These are phyloP conservation scores for Cladophialophora carrionii DNA, from an alignment of 2,329 filamentous ascomycete genomes.

Conservation along the genomic window DNA sequence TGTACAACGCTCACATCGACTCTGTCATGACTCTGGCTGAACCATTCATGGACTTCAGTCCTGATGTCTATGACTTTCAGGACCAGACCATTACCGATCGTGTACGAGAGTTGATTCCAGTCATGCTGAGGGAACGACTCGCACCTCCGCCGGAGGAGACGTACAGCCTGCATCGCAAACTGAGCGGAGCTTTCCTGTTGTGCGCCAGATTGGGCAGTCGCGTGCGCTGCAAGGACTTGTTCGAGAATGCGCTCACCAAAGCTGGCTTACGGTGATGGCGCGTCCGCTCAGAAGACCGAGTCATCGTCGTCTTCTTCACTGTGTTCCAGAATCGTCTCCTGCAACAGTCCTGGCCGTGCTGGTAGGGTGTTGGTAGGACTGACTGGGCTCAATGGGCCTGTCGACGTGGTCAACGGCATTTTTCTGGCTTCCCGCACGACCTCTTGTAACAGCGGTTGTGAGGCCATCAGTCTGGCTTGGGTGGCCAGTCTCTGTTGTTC, in stretches of 20 bases:
- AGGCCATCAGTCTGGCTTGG: constrained; percentile 33
- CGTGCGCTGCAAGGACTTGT: constrained; percentile 80
- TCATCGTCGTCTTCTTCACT: constrained; percentile 37
- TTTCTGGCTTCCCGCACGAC: constrained; percentile 32
- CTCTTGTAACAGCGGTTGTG: constrained; percentile 35
- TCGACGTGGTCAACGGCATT: constrained; percentile 19
- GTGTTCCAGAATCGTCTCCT: constrained; percentile 38
- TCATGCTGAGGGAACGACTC: constrained; percentile 88
- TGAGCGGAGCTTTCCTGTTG: constrained; percentile 91
- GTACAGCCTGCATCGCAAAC: constrained; percentile 90
- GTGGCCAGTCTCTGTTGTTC: constrained; percentile 31
- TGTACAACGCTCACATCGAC: constrained; percentile 88
- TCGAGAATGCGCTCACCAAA: constrained; percentile 57
- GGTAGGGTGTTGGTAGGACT: constrained; percentile 27
- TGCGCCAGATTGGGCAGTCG: constrained; percentile 84
- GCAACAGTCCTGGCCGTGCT: constrained; percentile 26
- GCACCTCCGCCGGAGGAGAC: constrained; percentile 96
- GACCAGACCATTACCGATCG: constrained; percentile 96
- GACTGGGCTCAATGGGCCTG: constrained; percentile 24
- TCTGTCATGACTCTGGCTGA: constrained; percentile 90
- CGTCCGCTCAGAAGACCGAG: constrained; percentile 24
- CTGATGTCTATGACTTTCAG: constrained; percentile 85
- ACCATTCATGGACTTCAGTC: constrained; percentile 76
- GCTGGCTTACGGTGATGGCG: constrained; percentile 22
- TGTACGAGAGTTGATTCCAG: constrained; percentile 81